Evolutionary conservation across 345 rosid genomes (phyloP), one percentile per base, ranked within the genome.

Genomic region (Eucalyptus pauciflora): DNA sequence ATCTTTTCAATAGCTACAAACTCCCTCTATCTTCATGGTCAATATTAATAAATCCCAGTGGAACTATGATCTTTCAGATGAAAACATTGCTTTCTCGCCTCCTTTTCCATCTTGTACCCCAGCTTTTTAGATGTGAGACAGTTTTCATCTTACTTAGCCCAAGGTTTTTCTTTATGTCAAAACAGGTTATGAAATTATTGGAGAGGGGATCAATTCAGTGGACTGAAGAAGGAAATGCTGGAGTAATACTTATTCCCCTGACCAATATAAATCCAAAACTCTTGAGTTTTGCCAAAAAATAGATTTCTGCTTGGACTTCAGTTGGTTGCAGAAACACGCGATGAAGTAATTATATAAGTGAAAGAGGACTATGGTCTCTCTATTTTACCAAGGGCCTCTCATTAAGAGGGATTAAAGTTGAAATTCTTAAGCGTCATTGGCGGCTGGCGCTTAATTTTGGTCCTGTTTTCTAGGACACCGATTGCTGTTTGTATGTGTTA

Each of bases 171-270:
- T 10, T 45, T 49, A 76, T 49, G 79, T 51, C 25, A 9, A 18
- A 46, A 83, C 89, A 95, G 96, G 88, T 95, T 86, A 86, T 91
- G 93, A 94, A 91, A 86, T 90, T 94, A 14, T 88, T 95, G 48
- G 92, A 93, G 93, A 94, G 69, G 90, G 94, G 94, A 80, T 94
- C 95, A 0, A 91, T 95, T 14, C 31, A 87, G n/a, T 95, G 96
- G 95, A 89, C 46, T 18, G 94, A 93, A 90, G 97, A 89, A 52
- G 91, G 50, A 71, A 89, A 56, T 60, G 58, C 87, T 13, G 96
- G 96, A 48, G 79, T 89, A 20, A 88, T 95, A 86, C 31, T 89
- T 43, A 91, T 95, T 56, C 93, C 89, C 43, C 27, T 94, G 58
- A 95, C 91, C 27, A 89, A 89, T 27, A 90, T 95, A 88, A 86